Base-by-base conservation (phyloP, 805 yeast species). In the Ogataea methylovora region DNA sequence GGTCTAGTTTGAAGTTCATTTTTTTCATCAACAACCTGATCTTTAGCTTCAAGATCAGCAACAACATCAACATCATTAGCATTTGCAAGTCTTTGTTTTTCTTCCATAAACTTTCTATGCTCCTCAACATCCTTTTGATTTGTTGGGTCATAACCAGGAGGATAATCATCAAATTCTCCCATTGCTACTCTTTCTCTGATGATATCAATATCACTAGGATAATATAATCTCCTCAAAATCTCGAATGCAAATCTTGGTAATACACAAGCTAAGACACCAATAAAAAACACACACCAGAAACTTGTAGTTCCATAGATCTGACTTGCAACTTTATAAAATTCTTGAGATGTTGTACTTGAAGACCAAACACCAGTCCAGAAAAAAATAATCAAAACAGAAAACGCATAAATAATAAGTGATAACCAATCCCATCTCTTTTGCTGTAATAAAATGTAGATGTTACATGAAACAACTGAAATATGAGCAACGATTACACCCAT, bases 361-460 rank as follows among this genome's bases (percentile, higher is more conserved):
- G 85, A 70, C 90, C 90, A 84, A 31, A 81, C 65, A 42, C 90
- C 90, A 2, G 88, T 76, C 94, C 94, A 84, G 21, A 70, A 79
- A 52, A 72, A 79, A 23, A 82, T 63, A 13, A 81, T 46, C 19
- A 82, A 42, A 29, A 77, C 67, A 2, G 90, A 80, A 15, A 83
- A 47, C 3, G 63, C 61, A 35, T 73, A 69, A 38, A 79, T 68
- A 35, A 79, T 48, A 10, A 65, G 48, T 4, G 82, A 70, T 30
- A 80, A 61, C 85, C 86, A 82, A 58, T 84, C 94, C 94, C 94
- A 84, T 50, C 86, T 69, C 50, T 71, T 72, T 51, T 80, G 84
- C 46, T 79, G 86, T 41, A 79, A 54, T 43, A 79, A 51, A 36
- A 83, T 69, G 52, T 79, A 81, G 4, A 71, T 40, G 49, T 84